Evolutionary conservation across 345 rosid species (phyloP).

Genomic region (Nephelium lappaceum): DNA sequence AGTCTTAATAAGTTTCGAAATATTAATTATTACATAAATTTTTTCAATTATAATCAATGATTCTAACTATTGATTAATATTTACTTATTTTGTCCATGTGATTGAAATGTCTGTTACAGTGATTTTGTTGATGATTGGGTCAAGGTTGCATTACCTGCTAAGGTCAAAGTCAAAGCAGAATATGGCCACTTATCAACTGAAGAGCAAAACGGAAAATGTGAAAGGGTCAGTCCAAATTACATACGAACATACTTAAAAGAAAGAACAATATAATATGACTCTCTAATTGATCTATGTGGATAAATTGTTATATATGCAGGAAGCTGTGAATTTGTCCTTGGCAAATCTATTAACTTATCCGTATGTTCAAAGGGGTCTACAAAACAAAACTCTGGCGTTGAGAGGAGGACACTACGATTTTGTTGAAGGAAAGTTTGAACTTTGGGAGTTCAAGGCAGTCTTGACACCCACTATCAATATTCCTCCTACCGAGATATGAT

Average conservation of each 20-base stretch:
- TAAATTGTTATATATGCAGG: conserved; percentile 24
- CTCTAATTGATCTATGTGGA: neutral
- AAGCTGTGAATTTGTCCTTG: conserved; percentile 34
- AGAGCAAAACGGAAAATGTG: conserved; percentile 18
- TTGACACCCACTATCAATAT: neutral
- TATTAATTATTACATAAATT: too few species aligned
- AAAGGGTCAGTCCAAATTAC: conserved; percentile 15
- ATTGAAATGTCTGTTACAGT: conserved; percentile 9
- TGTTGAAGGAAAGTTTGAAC: conserved; percentile 22
- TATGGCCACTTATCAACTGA: neutral
- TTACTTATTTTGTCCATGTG: too few species aligned
- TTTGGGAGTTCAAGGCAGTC: conserved; percentile 21
- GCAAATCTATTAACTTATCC: conserved; percentile 30
- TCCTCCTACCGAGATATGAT: neutral
- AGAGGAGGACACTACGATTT: conserved; percentile 35
- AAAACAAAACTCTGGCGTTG: neutral
- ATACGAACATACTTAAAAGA: neutral
- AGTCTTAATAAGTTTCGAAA: neutral
- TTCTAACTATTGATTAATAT: too few species aligned
- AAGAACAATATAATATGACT: neutral
- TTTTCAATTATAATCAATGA: neutral
- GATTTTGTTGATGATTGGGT: conserved; percentile 40
- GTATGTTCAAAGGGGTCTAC: conserved; percentile 23
- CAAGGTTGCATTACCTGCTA: conserved; percentile 34
- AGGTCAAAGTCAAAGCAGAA: conserved; percentile 27